Base-by-base conservation (phyloP, 768 basidiomycete species). In the Dentipellis sp. region DNA sequence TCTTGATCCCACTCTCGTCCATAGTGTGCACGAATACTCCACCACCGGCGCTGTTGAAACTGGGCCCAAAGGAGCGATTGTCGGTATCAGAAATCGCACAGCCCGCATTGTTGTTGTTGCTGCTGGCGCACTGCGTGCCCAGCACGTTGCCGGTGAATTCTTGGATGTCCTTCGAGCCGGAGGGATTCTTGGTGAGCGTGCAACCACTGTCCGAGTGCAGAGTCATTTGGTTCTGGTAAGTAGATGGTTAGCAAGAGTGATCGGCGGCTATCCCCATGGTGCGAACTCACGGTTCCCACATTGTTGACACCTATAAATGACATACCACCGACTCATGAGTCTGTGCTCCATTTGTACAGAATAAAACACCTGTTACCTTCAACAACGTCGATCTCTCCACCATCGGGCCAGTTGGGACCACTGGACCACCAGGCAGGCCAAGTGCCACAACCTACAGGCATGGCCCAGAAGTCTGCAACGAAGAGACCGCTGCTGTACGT, bases 361-460 rank as follows among this genome's bases (percentile, higher is more conserved):
- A 19, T 14, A 1, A 10, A 6, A 17, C 53, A 46, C 21, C 46
- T 46, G 29, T 29, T 29, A 37, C 59, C 57, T 47, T 58, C 59
- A 23, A 74, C 52, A 55, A 74, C 69, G 62, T 74, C 73, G 38
- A 74, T 72, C 58, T 73, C 72, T 29, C 66, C 67, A 12, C 21
- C 52, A 12, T 54, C 6, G 7, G 69, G 69, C 69, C 67, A 68
- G 40, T 56, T 50, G 2, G 53, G 55, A 6, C 65, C 63, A 0
- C 59, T 61, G 21, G 53, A 58, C 67, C 67, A 67, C 45, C 60
- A 67, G 1, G 67, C 67, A 14, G 67, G 67, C 67, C 67, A 68
- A 45, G 63, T 57, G 14, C 59, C 53, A 52, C 69, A 70, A 0
- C 69, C 69, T 29, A 54, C 49, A 8, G 69, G 67, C 66, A 68